Evolutionary conservation across 2,329 filamentous ascomycete genomes (phyloP).

Genomic region (Paradendryphiella salina): DNA sequence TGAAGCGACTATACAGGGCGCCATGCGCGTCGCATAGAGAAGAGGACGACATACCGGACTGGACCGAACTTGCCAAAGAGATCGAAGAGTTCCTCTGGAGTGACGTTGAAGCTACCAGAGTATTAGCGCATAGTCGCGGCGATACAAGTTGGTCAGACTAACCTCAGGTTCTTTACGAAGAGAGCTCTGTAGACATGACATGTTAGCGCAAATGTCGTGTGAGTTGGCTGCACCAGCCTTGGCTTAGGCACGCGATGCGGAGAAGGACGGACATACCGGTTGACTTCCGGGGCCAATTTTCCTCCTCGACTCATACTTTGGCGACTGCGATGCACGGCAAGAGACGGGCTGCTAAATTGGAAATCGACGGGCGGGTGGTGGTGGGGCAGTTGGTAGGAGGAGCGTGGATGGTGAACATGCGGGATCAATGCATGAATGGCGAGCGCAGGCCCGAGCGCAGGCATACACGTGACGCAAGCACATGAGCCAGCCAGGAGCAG

Average conservation of each 20-base stretch:
- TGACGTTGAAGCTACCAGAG: constrained; percentile 86
- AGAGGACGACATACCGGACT: constrained; percentile 70
- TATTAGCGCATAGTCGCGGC: constrained; percentile 17
- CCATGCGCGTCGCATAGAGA: constrained; percentile 10
- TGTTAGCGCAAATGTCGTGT: constrained; percentile 41
- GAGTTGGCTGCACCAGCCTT: constrained; percentile 27
- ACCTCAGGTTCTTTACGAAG: constrained; percentile 99
- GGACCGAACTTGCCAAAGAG: constrained; percentile 97
- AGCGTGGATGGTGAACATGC: constrained; percentile 14
- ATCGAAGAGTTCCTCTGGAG: constrained; percentile 95
- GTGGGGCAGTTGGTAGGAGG: constrained; percentile 10
- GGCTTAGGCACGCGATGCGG: constrained; percentile 21
- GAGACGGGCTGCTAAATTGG: constrained; percentile 29
- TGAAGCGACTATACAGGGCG: not conserved
- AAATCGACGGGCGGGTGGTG: constrained; percentile 14
- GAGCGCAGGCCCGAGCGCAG: constrained; percentile 8
- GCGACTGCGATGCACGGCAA: constrained; percentile 30
- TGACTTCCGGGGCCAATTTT: constrained; percentile 99
- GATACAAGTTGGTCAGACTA: constrained; percentile 19
- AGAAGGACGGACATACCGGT: constrained; percentile 68
- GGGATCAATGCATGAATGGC: constrained; percentile 12
- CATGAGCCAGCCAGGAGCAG: constrained; percentile 4
- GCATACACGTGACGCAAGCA: constrained; percentile 7
- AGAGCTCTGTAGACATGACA: constrained; percentile 70
- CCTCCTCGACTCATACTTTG: constrained; percentile 90